Base-by-base conservation (phyloP, 768 basidiomycete genomes). In the Termitomyces sp. region DNA sequence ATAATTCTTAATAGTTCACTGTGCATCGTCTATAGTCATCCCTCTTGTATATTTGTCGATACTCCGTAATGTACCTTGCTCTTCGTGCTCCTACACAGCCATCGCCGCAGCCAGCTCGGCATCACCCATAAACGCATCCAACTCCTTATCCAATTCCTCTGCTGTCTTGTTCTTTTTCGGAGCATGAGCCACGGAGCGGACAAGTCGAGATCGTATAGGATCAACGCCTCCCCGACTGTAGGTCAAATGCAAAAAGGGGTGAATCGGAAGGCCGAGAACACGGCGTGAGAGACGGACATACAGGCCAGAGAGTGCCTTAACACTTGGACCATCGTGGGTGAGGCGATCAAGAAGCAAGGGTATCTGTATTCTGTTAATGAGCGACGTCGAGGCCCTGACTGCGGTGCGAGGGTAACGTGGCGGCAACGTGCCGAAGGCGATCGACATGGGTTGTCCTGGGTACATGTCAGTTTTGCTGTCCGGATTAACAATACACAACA, bases 111-210 rank as follows among this genome's bases (percentile, higher is more conserved):
- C n/a, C 14, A 72, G 51, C 28, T 72, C 71, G 0, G 78, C 71
- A 62, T 87, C 86, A 8, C 79, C 83, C 89, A 92, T 90, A 64
- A 91, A 91, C 3, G 86, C 82, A 62, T 95, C 93, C 57, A 96
- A 68, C 71, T 96, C 94, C 68, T 81, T 85, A 68, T 96, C 94
- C 58, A 96, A 71, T 62, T 95, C 90, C 58, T 86, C 88, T 7
- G 83, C 88, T 2, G 88, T 89, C 71, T 90, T 85, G 3, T 80
- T 77, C 71, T 85, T 84, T 65, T 79, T 73, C 23, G 69, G 70
- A 68, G 60, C 66, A 64, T 61, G 71, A 60, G 57, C 71, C 44
- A 66, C 64, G 60, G 41, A 68, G 11, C 71, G 73, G 50, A 69
- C 67, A 21, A 70, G 71, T 57, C 78, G 73, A 21, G 70, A 71